Evolutionary conservation across 108 stramenopile species (phyloP).

Genomic region (Skeletonema costatum): DNA sequence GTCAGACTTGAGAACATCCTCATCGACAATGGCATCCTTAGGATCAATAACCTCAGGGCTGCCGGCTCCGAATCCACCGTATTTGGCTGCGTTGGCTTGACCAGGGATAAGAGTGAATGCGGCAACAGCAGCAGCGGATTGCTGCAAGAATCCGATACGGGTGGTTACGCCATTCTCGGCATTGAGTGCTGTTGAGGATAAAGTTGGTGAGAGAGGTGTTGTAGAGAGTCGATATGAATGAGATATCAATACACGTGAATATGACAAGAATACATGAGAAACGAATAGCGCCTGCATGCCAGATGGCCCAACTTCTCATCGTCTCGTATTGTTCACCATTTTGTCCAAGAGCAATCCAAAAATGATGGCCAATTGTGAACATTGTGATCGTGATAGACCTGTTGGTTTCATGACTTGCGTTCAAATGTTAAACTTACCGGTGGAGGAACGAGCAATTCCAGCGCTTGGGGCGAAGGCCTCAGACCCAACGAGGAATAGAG

Average conservation of each 20-base stretch:
- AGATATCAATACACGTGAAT: neutral
- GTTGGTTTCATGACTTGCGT: too few species aligned
- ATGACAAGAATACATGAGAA: neutral
- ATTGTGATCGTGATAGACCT: neutral
- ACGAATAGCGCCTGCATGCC: neutral
- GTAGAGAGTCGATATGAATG: neutral
- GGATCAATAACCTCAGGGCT: slow-evolving; percentile 80
- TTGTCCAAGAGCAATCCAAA: neutral
- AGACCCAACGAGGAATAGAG: slow-evolving; percentile 11
- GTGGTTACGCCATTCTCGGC: slow-evolving; percentile 41
- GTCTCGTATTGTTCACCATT: neutral
- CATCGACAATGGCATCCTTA: slow-evolving; percentile 74
- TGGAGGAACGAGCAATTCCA: slow-evolving; percentile 5
- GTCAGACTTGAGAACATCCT: slow-evolving; percentile 62
- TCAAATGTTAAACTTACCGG: slow-evolving; percentile 14
- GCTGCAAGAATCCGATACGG: slow-evolving; percentile 63
- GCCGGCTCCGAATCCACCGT: slow-evolving; percentile 73
- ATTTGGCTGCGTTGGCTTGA: slow-evolving; percentile 79
- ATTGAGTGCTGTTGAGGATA: slow-evolving; percentile 27
- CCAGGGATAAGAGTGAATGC: slow-evolving; percentile 52
- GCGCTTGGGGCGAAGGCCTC: slow-evolving; percentile 30
- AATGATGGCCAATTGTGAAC: neutral
- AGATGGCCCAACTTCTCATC: neutral
- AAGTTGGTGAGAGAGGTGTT: neutral
- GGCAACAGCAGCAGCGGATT: slow-evolving; percentile 44